Conservation (phyloP, 768 basidiomycete species). For the Nevesoporus exiguus region DNA sequence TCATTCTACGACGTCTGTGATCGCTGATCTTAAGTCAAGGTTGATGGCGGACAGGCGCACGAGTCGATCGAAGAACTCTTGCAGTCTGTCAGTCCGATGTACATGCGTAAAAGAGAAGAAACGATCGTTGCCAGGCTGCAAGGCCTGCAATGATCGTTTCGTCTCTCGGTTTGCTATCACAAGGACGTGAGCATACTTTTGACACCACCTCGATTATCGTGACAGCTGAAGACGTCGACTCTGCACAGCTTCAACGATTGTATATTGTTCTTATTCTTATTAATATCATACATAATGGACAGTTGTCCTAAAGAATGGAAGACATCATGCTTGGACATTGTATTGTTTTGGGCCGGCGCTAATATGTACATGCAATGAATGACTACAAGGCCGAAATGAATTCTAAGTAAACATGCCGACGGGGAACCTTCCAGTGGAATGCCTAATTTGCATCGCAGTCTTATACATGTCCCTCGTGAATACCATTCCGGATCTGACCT, state of each 20-base stretch:
- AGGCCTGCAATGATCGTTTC: conserved; percentile 31
- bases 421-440: conserved; percentile 16
- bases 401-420: not conserved
- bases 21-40: conserved; percentile 18
- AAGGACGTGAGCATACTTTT: conserved; percentile 8
- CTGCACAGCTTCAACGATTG: not conserved
- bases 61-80: conserved; percentile 63
- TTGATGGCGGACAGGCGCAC: conserved; percentile 34
- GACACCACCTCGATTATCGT: not conserved
- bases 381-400: not conserved
- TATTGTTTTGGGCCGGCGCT: not conserved
- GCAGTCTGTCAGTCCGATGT: conserved; percentile 51
- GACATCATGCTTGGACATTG: not conserved
- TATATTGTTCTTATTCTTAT: conserved; percentile 14
- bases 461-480: conserved; percentile 62
- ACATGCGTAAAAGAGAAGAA: conserved; percentile 45
- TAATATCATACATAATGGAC: conserved; percentile 4
- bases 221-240: conserved; percentile 4
- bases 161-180: not conserved
- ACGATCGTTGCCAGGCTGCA: conserved; percentile 47
- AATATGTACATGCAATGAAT: not conserved
- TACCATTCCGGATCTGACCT: conserved; percentile 43
- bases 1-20: not conserved
- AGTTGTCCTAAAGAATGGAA: not conserved
- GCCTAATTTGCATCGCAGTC: conserved; percentile 42